Evolutionary conservation across 2,329 filamentous ascomycete species (phyloP), one percentile per base, ranked within the genome.

Genomic region (Scytalidium sp.): DNA sequence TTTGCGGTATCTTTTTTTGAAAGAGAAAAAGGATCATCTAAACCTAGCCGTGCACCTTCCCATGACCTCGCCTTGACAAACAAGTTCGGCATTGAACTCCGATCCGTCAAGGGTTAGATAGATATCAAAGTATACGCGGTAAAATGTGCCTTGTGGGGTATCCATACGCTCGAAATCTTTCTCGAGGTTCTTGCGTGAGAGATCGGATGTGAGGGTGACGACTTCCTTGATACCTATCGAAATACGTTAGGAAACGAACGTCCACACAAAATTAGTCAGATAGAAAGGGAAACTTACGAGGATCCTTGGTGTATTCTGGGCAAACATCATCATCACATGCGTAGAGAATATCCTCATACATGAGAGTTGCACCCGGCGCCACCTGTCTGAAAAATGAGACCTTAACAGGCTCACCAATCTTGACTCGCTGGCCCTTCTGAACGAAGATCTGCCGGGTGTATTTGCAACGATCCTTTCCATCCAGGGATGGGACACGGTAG

Each of bases 141-240:
- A 96, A 70, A 96, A 96, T 3, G 90, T 95, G 55, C 94, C 94
- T 70, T 99, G 93, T 5, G 94, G 92, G 1, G 94, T 97, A 68
- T 97, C 94, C 94, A 97, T 97, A 66, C 94, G 85, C 74, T 99
- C 94, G 64, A 99, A 99, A 70, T 99, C 94, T 73, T 97, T 97
- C 71, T 99, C 94, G 11, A 99, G 85, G 68, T 97, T 97, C 80
- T 97, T 99, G 62, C 93, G 87, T 44, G 92, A 97, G 50, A 99
- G 79, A 67, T 99, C 94, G 2, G 93, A 97, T 2, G 94, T 97
- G 45, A 99, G 84, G 1, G 94, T 99, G 57, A 97, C 94, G 50
- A 97, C 91, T 72, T 97, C 94, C 81, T 97, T 97, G 81, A 97
- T 97, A 60, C 92, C 93, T 97, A 36, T 36, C 17, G 59, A 56